Evolutionary conservation across 2,329 filamentous ascomycete genomes (phyloP).

Genomic region (Phaeosphaeria sp.): DNA sequence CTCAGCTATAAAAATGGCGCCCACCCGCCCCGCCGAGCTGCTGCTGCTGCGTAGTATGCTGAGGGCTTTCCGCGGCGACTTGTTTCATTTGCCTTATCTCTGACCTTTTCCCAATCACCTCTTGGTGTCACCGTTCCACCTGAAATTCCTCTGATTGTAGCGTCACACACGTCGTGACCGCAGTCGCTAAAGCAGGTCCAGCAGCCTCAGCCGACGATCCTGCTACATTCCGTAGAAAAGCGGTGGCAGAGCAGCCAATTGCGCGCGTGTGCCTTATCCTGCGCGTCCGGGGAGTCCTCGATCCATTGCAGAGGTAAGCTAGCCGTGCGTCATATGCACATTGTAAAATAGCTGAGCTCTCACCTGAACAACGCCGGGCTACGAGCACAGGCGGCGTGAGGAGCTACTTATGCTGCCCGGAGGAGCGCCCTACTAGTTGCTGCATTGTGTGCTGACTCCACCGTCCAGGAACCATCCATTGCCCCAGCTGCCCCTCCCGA

Average conservation of each 20-base stretch:
- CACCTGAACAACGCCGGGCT: neutral
- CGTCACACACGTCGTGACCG: constrained; percentile 19
- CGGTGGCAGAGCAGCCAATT: constrained; percentile 44
- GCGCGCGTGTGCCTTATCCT: constrained; percentile 31
- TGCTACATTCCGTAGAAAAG: constrained; percentile 24
- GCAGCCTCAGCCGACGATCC: constrained; percentile 4
- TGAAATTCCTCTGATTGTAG: constrained; percentile 17
- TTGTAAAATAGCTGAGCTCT: constrained; percentile 22
- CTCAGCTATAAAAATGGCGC: constrained; percentile 3
- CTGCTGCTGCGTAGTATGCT: neutral
- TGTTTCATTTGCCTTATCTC: constrained; percentile 6
- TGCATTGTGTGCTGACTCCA: constrained; percentile 3
- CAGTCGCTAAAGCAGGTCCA: neutral
- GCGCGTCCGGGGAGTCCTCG: neutral
- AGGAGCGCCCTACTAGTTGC: neutral
- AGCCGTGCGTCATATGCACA: constrained; percentile 20
- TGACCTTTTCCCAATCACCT: neutral
- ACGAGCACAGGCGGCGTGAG: neutral
- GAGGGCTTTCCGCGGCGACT: neutral
- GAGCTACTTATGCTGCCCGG: neutral
- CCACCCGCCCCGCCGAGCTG: neutral
- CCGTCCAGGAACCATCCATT: constrained; percentile 10
- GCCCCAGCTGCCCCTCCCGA: constrained; percentile 6
- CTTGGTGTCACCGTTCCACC: constrained; percentile 15
- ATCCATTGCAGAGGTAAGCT: constrained; percentile 28